Base-by-base conservation (phyloP, 768 basidiomycete species). In the Tricholoma bakamatsutake region DNA sequence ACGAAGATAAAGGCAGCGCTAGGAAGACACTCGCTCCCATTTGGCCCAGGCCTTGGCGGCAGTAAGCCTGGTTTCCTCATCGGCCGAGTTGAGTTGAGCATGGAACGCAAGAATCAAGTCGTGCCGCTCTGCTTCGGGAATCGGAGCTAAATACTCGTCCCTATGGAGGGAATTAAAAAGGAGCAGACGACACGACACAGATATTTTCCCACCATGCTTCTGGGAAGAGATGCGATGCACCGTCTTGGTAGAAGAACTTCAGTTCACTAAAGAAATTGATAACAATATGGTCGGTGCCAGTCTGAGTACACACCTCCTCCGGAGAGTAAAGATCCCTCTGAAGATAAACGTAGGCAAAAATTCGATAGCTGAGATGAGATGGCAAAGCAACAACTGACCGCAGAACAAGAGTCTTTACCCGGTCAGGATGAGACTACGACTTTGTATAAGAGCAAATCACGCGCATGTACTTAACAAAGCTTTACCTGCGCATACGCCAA, bases 191-290 rank as follows among this genome's bases (percentile, higher is more conserved):
- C 46, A 17, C 8, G n/a, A n/a, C 4, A n/a, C 46, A 31, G 7
- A 5, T 10, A 48, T 1, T 30, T 37, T 57, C 72, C 27, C 61
- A 90, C 91, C 91, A 96, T 61, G 91, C 90, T 70, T 93, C 89
- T 0, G 92, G 90, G 76, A 93, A 93, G 30, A 92, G 69, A 66
- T 88, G 84, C 4, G 85, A 86, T 10, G 90, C 73, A 12, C 92
- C 92, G 2, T 89, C 81, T 73, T 94, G 93, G 70, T 95, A 97
- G 76, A 97, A 96, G 76, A 94, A 98, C 17, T 81, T 79, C 39
- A 97, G 80, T 70, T 98, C 94, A 62, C 85, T 78, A 30, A 4
- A 18, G 12, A 4, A n/a, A 21, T 45, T 37, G 21, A 27, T 50
- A 21, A 30, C 21, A 46, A 9, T 21, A 52, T n/a, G 33, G 21